Conservation (phyloP, 805 yeast species). For the Grigorovia humatica region DNA sequence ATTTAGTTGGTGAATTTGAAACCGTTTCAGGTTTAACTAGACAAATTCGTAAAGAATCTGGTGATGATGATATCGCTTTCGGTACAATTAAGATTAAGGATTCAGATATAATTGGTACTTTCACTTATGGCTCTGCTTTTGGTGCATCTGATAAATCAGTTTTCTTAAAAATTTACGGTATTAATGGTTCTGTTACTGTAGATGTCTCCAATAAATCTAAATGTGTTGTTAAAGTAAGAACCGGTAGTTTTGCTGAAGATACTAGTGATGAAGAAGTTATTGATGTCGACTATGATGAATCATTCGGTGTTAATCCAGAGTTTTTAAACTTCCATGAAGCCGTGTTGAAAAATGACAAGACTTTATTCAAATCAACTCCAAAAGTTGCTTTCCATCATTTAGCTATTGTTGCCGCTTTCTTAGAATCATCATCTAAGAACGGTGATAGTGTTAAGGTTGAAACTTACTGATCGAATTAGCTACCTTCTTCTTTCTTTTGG, state of each 20-base stretch:
- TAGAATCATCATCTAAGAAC: conserved; percentile 51
- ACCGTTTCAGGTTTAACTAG: conserved; percentile 65
- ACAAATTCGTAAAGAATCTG: conserved; percentile 69
- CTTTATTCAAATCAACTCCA: conserved; percentile 49
- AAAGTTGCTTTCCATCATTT: conserved; percentile 83
- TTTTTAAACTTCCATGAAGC: conserved; percentile 49
- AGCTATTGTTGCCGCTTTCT: conserved; percentile 79
- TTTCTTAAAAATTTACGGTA: conserved; percentile 64
- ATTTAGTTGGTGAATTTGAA: conserved; percentile 64
- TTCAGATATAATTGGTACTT: conserved; percentile 61
- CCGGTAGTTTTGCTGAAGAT: conserved; percentile 21
- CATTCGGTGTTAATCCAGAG: conserved; percentile 50
- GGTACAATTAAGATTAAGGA: conserved; percentile 56
- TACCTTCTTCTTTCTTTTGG: no score
- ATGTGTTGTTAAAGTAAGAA: conserved; percentile 29
- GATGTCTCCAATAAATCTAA: conserved; percentile 45
- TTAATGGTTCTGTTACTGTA: conserved; percentile 60
- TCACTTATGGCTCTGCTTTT: conserved; percentile 77
- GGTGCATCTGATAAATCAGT: conserved; percentile 71
- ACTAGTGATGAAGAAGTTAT: conserved; percentile 24
- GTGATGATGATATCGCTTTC: conserved; percentile 72
- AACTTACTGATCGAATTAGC: conserved; percentile 1
- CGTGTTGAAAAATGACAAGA: conserved; percentile 52
- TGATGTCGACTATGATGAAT: conserved; percentile 31
- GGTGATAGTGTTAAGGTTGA: conserved; percentile 44